phyloP scores from a whole-genome alignment of 2,329 filamentous ascomycete genomes.

The Ambrosiella xylebori region DNA sequence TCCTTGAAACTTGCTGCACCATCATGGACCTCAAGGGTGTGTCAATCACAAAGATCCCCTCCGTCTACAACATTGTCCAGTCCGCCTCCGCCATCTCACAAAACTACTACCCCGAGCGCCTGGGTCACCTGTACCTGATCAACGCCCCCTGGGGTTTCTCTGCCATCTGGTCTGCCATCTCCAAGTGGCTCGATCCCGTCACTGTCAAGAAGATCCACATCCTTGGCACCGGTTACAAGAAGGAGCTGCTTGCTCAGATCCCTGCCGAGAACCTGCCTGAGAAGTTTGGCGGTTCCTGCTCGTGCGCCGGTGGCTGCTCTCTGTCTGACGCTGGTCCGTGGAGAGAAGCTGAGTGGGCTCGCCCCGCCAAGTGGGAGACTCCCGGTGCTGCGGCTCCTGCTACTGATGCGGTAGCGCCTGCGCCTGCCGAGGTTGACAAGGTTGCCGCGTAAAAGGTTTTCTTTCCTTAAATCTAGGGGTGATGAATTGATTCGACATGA shows the following conservation, averaged over 20 bases:
- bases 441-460: background rate
- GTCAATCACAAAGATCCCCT: conserved; percentile 59
- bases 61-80: conserved; percentile 77
- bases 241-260: conserved; percentile 68
- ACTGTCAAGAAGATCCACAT: conserved; percentile 94
- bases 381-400: conserved; percentile 12
- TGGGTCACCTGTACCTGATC: conserved; percentile 93
- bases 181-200: conserved; percentile 89
- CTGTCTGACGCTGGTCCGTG: conserved; percentile 85
- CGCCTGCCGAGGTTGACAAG: conserved; percentile 14
- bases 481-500: background rate
- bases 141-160: conserved; percentile 96
- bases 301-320: conserved; percentile 67
- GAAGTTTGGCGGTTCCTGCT: conserved; percentile 67
- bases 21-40: conserved; percentile 98
- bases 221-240: conserved; percentile 64
- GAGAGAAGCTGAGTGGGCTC: conserved; percentile 53
- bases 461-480: background rate
- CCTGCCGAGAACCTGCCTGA: conserved; percentile 79
- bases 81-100: conserved; percentile 79
- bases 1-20: conserved; percentile 95
- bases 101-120: conserved; percentile 96
- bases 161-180: conserved; percentile 68
- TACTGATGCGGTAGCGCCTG: conserved; percentile 18
- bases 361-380: conserved; percentile 44